phyloP scores from a whole-genome alignment of 495 filamentous ascomycete genomes.

The Aspergillus sclerotioniger region DNA sequence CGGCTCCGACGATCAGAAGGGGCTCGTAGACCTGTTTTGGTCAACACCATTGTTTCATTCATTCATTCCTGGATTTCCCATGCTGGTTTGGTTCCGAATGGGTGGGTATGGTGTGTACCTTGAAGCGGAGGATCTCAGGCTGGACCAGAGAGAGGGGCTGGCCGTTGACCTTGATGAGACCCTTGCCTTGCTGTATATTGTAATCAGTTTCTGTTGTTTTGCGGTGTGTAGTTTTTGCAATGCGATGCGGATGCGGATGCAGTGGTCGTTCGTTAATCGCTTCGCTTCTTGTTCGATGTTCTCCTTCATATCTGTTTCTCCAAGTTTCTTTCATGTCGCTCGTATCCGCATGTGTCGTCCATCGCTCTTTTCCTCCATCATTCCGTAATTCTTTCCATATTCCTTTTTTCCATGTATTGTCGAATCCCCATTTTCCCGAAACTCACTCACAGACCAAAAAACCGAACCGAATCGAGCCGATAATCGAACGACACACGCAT shows the following conservation, averaged over 20 bases:
- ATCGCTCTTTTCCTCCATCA: no score
- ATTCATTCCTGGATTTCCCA: conserved; percentile 12
- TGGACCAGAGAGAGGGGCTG: conserved; percentile 89
- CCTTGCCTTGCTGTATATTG: conserved; percentile 71
- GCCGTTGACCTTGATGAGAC: conserved; percentile 98
- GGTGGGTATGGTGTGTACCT: conserved; percentile 52
- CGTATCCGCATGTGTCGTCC: not conserved
- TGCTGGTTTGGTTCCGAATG: conserved; percentile 6
- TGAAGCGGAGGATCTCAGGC: conserved; percentile 96
- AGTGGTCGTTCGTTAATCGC: conserved; percentile 4
- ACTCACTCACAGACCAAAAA: no score
- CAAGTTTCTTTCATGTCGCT: not conserved
- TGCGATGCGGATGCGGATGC: not conserved
- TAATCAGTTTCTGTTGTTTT: conserved; percentile 24
- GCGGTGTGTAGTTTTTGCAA: conserved; percentile 4
- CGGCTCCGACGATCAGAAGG: conserved; percentile 88
- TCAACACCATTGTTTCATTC: not conserved
- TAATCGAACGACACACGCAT: no score
- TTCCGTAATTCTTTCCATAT: not conserved
- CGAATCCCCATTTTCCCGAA: no score
- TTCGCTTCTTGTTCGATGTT: conserved; percentile 1
- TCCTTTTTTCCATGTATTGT: not conserved
- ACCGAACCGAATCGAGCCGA: no score
- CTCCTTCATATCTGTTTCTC: conserved; percentile 1
- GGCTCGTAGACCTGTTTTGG: conserved; percentile 83